phyloP scores from a whole-genome alignment of 306 rosid genomes.

The Dicorynia guianensis region DNA sequence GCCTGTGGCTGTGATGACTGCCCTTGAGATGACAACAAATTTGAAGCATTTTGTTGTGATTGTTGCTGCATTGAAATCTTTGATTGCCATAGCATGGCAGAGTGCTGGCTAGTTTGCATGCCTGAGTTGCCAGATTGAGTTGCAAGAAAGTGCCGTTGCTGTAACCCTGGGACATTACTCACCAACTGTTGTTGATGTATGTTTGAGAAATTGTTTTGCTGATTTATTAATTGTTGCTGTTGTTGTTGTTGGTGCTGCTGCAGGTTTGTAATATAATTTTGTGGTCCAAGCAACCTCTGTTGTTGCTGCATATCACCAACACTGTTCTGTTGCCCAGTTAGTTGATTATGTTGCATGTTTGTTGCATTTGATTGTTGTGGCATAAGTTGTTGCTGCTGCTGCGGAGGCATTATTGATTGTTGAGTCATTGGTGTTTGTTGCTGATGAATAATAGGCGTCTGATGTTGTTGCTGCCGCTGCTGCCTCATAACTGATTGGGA shows the following conservation, averaged over 20 bases:
- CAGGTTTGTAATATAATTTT: conserved; percentile 76
- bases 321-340: conserved; percentile 70
- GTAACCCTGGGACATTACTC: conserved; percentile 77
- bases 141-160: conserved; percentile 68
- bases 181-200: conserved; percentile 87
- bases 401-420: conserved; percentile 72
- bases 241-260: conserved; percentile 57
- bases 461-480: conserved; percentile 89
- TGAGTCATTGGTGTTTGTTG: conserved; percentile 73
- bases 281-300: conserved; percentile 78
- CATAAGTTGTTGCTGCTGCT: conserved; percentile 74
- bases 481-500: conserved; percentile 85
- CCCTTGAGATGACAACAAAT: conserved; percentile 71
- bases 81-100: conserved; percentile 71
- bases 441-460: conserved; percentile 65
- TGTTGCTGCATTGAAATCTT: conserved; percentile 78
- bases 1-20: conserved; percentile 83
- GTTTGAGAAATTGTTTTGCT: conserved; percentile 77
- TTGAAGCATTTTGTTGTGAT: conserved; percentile 73
- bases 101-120: conserved; percentile 84
- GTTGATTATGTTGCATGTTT: conserved; percentile 72
- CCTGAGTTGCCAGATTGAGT: conserved; percentile 79
- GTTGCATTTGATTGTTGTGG: conserved; percentile 76
- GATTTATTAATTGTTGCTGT: conserved; percentile 80
- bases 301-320: conserved; percentile 88